Base-by-base conservation (phyloP, 148 eudicot species). In the Silene uniflora region DNA sequence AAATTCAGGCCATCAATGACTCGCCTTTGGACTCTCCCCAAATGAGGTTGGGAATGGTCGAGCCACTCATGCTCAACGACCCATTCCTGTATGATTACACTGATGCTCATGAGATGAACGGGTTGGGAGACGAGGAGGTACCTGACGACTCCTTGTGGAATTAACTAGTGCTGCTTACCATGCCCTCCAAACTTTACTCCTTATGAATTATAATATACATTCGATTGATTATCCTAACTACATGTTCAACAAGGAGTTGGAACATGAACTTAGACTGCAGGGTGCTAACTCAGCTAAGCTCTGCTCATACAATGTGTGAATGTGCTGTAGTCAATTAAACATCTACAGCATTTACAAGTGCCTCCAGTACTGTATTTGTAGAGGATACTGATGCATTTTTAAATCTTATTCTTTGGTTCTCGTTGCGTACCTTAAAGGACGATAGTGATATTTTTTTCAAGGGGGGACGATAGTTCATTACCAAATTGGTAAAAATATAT, bases 1-100 rank as follows among this genome's bases (percentile, higher is more conserved):
- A 92, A 22, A 92, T 92, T 44, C 94, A 90, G 74, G 97, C 94
- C 1, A 87, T 92, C 10, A 84, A 92, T 16, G 92, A 92, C 9
- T 77, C 87, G 0, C 91, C 90, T 4, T 66, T 92, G 61, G 94
- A 88, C 12, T 91, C 93, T 1, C 91, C 91, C 0, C 77, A 83
- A 62, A 77, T 86, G 87, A 85, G 90, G 97, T 79, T 76, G 25
- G 85, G 69, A 17, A 66, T 81, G 76, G 67, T 73, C 6, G 84
- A 78, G 4, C 63, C 73, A 16, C 75, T 67, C 17, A 52, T 80
- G 84, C 16, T 69, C 1, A 80, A 81, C 11, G 76, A 81, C 8
- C 69, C 35, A 4, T 17, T 69, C 12, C 0, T 22, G 21, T 78
- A 19, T 42, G 74, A 72, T 13, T 64, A 60, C 25, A 49, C 70